phyloP scores from a whole-genome alignment of 768 basidiomycete genomes.

The Obba rivulosa region DNA sequence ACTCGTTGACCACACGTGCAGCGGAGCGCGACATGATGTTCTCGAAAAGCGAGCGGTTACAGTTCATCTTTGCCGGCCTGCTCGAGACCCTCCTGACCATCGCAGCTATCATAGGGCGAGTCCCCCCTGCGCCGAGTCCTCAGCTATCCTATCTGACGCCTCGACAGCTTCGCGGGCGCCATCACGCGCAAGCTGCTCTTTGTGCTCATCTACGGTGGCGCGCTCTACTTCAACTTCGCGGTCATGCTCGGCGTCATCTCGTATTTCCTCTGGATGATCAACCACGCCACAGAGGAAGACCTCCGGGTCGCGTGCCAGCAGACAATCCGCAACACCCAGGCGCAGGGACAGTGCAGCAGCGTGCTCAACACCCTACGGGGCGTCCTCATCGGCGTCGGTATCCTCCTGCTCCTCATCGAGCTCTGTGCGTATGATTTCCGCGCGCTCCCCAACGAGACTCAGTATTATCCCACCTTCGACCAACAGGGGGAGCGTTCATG shows the following conservation, averaged over 20 bases:
- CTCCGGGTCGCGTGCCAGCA: constrained; percentile 40
- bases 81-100: constrained; percentile 49
- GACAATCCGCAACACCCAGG: constrained; percentile 34
- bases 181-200: constrained; percentile 59
- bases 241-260: constrained; percentile 47
- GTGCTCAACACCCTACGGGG: constrained; percentile 38
- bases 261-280: constrained; percentile 48
- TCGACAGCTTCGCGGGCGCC: constrained; percentile 52
- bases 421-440: constrained; percentile 40
- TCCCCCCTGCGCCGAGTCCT: background rate
- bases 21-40: constrained; percentile 25
- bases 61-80: constrained; percentile 45
- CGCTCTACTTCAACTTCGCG: constrained; percentile 52
- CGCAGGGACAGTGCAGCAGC: constrained; percentile 39
- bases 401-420: constrained; percentile 43
- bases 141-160: background rate
- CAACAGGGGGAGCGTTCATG: too few relatives aligned
- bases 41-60: constrained; percentile 28
- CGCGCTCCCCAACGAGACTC: too few relatives aligned
- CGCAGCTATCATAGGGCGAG: constrained; percentile 54
- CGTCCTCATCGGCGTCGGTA: constrained; percentile 41
- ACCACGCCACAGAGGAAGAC: constrained; percentile 39
- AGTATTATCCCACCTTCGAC: too few relatives aligned
- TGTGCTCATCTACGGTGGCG: constrained; percentile 49
- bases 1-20: constrained; percentile 23